phyloP scores from a whole-genome alignment of 1,139 yeast species.

The Protomyces inundatus region DNA sequence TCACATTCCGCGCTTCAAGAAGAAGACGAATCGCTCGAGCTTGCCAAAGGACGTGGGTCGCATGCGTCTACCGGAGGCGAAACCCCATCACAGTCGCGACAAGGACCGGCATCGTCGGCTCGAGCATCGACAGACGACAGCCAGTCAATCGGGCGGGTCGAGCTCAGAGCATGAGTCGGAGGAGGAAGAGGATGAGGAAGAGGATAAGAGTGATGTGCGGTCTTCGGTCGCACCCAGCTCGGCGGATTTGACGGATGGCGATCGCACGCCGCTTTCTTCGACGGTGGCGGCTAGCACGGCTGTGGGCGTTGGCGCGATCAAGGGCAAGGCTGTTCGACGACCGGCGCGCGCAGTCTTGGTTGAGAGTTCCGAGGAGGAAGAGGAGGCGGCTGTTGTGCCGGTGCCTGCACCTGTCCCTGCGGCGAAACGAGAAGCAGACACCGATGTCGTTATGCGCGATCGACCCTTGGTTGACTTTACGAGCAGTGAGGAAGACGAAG shows the following conservation, averaged over 20 bases:
- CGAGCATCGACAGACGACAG: not conserved
- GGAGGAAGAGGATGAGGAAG: not conserved
- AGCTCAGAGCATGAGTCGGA: not conserved
- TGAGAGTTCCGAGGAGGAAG: not conserved
- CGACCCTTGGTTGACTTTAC: not conserved
- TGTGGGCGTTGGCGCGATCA: not conserved
- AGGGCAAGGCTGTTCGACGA: not conserved
- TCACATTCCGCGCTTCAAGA: slow-evolving; percentile 20
- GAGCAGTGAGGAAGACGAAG: slow-evolving; percentile 26
- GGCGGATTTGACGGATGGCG: not conserved
- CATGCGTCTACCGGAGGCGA: slow-evolving; percentile 3
- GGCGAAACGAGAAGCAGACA: not conserved
- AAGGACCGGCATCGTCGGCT: not conserved
- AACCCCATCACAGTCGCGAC: not conserved
- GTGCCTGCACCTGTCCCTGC: not conserved
- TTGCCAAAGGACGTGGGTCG: slow-evolving; percentile 3
- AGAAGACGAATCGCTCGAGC: not conserved
- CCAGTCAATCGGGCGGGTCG: not conserved
- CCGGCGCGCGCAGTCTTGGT: not conserved
- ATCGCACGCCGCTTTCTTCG: not conserved
- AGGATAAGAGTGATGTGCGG: not conserved
- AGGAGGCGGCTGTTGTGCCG: not conserved
- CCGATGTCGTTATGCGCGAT: not conserved
- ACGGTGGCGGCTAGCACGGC: not conserved
- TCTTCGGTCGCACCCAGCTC: not conserved